Base-by-base conservation (phyloP, 257 asterid genomes). In the Dorcoceras hygrometricum region DNA sequence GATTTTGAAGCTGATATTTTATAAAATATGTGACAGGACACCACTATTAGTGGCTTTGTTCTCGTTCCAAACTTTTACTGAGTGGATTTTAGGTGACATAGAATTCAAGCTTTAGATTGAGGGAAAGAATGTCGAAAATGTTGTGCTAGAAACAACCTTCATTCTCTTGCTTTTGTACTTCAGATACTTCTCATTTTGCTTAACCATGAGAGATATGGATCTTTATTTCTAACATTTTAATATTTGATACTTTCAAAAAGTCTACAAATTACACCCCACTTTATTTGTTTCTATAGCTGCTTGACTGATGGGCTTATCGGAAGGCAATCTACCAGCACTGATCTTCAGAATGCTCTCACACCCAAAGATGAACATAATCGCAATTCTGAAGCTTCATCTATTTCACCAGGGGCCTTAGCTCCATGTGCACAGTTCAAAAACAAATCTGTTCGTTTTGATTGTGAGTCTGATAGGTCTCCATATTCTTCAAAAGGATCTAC, bases 401-500 rank as follows among this genome's bases (percentile, higher is more conserved):
- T 75, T 78, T 56, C 87, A 57, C 73, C 86, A 23, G 61, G 48
- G 46, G 77, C 63, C 61, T 51, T 68, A 69, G 83, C 75, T 48
- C 72, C 84, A n/a, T 72, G 66, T n/a, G 68, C 63, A 54, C 81
- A 67, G 53, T 22, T 76, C 69, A 76, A 74, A 74, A 74, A 26
- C 67, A 86, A 77, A 68, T 72, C 81, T 18, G 89, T 77, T 69
- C 82, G 75, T 55, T 82, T 83, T 68, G 79, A 80, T 29, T 50
- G 68, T 27, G 76, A 80, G 55, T 73, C 79, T 51, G 83, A 77
- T 65, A 65, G 59, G 50, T 74, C 80, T 26, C 77, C 79, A 63
- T 54, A 57, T 75, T 79, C 87, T 62, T 66, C 84, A 46, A 71
- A 79, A 75, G 73, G 72, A 53, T 79, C 79, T 71, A 76, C 96